Percentiles rank a stretch among this genome's conserved stretches.
phyloP scores from a whole-genome alignment of 768 basidiomycete species.

The Suillus paluster region DNA sequence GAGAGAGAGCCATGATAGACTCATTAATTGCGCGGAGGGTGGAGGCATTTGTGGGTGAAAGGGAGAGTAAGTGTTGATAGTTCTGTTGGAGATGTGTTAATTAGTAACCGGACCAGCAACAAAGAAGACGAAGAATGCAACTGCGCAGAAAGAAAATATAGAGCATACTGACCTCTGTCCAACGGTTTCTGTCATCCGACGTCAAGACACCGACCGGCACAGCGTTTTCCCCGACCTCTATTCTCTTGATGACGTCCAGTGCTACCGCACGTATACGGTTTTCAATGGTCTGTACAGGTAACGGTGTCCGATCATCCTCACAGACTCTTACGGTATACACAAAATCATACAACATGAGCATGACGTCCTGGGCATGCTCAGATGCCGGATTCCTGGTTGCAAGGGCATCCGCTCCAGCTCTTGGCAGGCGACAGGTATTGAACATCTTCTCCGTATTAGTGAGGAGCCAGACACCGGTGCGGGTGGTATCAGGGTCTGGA shows the following conservation, averaged over 20 bases:
- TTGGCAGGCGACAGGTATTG: slow-evolving; percentile 79
- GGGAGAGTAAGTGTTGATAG: slow-evolving; percentile 63
- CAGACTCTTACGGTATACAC: slow-evolving; percentile 79
- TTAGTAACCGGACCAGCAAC: slow-evolving; percentile 1
- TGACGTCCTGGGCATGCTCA: slow-evolving; percentile 43
- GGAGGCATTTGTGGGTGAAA: slow-evolving; percentile 67
- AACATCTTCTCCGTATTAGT: slow-evolving; percentile 65
- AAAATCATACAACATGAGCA: slow-evolving; percentile 78
- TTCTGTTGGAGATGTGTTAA: slow-evolving; percentile 52
- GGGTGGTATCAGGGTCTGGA: slow-evolving; percentile 69
- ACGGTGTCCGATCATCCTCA: slow-evolving; percentile 38
- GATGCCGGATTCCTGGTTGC: slow-evolving; percentile 50
- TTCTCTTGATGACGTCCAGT: slow-evolving; percentile 59
- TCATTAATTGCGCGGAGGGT: slow-evolving; percentile 67
- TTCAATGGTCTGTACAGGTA: slow-evolving; percentile 49
- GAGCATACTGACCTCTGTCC: slow-evolving; percentile 65
- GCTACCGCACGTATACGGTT: slow-evolving; percentile 48
- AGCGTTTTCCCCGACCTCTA: slow-evolving; percentile 56
- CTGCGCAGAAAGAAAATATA: not conserved
- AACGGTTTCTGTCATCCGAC: slow-evolving; percentile 79
- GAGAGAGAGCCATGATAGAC: slow-evolving; percentile 79
- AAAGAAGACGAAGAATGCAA: not conserved
- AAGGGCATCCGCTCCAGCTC: slow-evolving; percentile 64
- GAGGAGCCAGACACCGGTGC: slow-evolving; percentile 77
- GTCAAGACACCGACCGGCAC: slow-evolving; percentile 72